Conservation (phyloP, 371 early-diverging fungal species). For the Haplosporangium sp. region DNA sequence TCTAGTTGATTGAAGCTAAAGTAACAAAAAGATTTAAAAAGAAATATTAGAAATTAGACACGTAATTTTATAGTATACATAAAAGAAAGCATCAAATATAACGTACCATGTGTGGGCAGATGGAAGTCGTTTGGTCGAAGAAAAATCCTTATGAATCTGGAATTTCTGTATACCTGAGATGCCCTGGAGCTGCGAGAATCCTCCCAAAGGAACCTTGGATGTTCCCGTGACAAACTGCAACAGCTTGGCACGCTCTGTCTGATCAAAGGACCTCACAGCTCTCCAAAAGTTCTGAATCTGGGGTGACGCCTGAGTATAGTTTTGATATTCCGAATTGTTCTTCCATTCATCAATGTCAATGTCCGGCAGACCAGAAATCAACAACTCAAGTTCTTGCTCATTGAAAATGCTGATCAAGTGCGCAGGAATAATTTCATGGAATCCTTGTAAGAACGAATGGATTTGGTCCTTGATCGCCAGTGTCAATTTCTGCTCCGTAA, state of each 20-base stretch:
- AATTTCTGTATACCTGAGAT: slow-evolving; percentile 96
- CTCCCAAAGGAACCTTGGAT: slow-evolving; percentile 97
- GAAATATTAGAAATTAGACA: background rate
- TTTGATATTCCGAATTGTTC: slow-evolving; percentile 96
- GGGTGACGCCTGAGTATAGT: slow-evolving; percentile 87
- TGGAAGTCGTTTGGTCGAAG: slow-evolving; percentile 88
- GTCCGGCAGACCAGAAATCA: slow-evolving; percentile 98
- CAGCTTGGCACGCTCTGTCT: slow-evolving; percentile 97
- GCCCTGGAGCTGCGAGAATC: slow-evolving; percentile 95
- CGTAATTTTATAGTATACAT: no score
- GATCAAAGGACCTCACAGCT: slow-evolving; percentile 95
- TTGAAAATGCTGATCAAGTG: slow-evolving; percentile 95
- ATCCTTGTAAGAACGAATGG: slow-evolving; percentile 92
- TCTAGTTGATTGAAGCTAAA: slow-evolving; percentile 98
- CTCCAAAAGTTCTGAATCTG: slow-evolving; percentile 99
- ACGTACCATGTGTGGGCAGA: slow-evolving; percentile 98
- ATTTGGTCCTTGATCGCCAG: slow-evolving; percentile 94
- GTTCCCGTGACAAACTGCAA: slow-evolving; percentile 99
- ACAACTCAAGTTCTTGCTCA: slow-evolving; percentile 98
- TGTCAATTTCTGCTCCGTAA: slow-evolving; percentile 91
- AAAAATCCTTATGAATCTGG: slow-evolving; percentile 98
- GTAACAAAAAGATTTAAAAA: slow-evolving; percentile 26
- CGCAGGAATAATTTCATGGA: slow-evolving; percentile 96
- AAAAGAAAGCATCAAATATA: background rate
- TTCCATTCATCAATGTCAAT: slow-evolving; percentile 99